Evolutionary conservation across 164 flowering plant species (phyloP).

Genomic region (Kalanchoe fedtschenkoi): DNA sequence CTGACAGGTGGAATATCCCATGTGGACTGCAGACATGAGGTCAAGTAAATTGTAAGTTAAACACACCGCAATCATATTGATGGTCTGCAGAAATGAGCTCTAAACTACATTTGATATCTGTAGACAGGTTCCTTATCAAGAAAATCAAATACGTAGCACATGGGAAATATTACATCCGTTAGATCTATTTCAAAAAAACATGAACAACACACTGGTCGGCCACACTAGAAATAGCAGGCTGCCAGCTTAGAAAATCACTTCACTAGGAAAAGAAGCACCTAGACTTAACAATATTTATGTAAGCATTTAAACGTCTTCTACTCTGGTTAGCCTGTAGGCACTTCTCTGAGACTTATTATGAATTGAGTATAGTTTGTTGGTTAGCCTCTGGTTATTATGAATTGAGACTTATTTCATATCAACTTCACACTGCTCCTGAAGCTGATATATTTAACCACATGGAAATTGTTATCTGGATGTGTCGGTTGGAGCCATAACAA

Average conservation of each 20-base stretch:
- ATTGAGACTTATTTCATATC: background rate
- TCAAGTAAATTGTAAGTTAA: background rate
- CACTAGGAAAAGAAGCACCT: background rate
- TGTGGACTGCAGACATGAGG: slow-evolving; percentile 55
- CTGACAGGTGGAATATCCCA: slow-evolving; percentile 95
- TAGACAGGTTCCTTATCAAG: background rate
- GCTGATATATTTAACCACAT: background rate
- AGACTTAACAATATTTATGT: background rate
- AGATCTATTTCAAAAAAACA: too few relatives aligned
- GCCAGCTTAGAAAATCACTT: too few relatives aligned
- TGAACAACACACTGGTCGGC: too few relatives aligned
- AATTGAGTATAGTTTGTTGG: too few relatives aligned
- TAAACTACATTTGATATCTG: background rate
- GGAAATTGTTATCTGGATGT: slow-evolving; percentile 38
- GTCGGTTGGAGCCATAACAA: slow-evolving; percentile 93
- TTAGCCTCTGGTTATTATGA: background rate
- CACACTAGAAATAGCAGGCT: background rate
- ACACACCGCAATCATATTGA: background rate
- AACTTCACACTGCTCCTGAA: background rate
- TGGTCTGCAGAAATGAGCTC: background rate
- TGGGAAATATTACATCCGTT: too few relatives aligned
- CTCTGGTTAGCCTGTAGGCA: too few relatives aligned
- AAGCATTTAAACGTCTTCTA: too few relatives aligned
- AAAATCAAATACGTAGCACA: too few relatives aligned
- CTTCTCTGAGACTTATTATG: too few relatives aligned